These are phyloP conservation scores for Xylaria intraflava DNA, from an alignment of 495 filamentous ascomycete species.

Conservation along the genomic window DNA sequence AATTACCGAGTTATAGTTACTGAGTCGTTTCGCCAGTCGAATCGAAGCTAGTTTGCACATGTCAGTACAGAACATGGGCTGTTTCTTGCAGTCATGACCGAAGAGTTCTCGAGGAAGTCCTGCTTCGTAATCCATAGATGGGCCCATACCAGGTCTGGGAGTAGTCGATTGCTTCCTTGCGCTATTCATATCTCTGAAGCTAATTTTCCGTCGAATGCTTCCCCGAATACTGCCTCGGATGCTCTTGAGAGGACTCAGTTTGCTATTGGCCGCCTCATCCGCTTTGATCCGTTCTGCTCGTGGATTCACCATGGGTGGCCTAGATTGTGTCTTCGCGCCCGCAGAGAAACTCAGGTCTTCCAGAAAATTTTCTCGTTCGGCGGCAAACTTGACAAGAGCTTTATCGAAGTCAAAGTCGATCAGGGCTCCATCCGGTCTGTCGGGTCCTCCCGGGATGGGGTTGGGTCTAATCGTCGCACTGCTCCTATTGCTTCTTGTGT, in stretches of 20 bases:
- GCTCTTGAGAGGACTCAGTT: constrained; percentile 44
- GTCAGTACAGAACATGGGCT: constrained; percentile 26
- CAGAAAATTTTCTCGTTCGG: constrained; percentile 86
- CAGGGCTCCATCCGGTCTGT: constrained; percentile 18
- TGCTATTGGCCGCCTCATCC: constrained; percentile 54
- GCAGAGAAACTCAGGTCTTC: constrained; percentile 88
- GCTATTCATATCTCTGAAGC: constrained; percentile 89
- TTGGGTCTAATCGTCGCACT: constrained; percentile 71
- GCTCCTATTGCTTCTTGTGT: constrained; percentile 77
- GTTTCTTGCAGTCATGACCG: constrained; percentile 22
- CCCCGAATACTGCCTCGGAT: constrained; percentile 52
- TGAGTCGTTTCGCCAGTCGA: constrained; percentile 79
- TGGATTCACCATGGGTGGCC: constrained; percentile 63
- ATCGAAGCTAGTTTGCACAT: constrained; percentile 62
- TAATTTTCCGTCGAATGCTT: constrained; percentile 79
- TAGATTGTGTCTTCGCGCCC: constrained; percentile 66
- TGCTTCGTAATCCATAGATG: constrained; percentile 18
- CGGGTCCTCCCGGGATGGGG: constrained; percentile 32
- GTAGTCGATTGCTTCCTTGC: constrained; percentile 77
- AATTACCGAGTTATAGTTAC: constrained; percentile 98
- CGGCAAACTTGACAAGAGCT: constrained; percentile 87
- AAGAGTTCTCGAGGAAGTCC: constrained; percentile 18
- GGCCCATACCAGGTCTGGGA: constrained; percentile 64
- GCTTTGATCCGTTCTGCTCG: constrained; percentile 74
- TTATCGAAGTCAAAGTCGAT: constrained; percentile 83